Percentiles rank a stretch among this genome's conserved stretches.
Evolutionary conservation across 306 rosid species (phyloP).

Genomic region (Erythrophleum fordii): DNA sequence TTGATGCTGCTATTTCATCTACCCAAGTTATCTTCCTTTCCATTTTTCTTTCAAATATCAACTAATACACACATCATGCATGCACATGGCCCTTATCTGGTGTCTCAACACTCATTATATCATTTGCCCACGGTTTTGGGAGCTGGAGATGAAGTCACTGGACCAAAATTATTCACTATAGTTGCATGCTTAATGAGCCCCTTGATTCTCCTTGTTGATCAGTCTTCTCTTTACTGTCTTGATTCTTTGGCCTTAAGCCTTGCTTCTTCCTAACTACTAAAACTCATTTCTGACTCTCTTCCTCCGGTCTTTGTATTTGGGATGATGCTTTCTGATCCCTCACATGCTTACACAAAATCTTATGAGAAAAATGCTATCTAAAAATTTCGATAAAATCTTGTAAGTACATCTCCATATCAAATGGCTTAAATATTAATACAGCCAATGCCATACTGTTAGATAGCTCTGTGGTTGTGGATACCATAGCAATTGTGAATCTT

Average conservation of each 20-base stretch:
- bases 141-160: not conserved
- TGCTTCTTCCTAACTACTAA: not conserved
- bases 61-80: not conserved
- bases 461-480: not conserved
- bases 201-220: not conserved
- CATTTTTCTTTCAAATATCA: not conserved
- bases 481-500: not conserved
- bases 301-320: not conserved
- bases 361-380: conserved; percentile 10
- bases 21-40: not conserved
- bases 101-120: not conserved
- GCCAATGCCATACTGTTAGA: not conserved
- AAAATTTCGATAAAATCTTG: conserved; percentile 8
- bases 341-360: not conserved
- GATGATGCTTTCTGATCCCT: not conserved
- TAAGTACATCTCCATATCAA: not conserved
- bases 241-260: not conserved
- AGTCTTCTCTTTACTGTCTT: not conserved
- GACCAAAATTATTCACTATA: not conserved
- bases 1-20: not conserved
- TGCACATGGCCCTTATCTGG: not conserved
- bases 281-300: not conserved
- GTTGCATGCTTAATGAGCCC: conserved; percentile 2
- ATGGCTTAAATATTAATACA: conserved; percentile 20
- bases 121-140: not conserved